Conservation (phyloP, 805 yeast genomes). For the Hanseniaspora guilliermondii region DNA sequence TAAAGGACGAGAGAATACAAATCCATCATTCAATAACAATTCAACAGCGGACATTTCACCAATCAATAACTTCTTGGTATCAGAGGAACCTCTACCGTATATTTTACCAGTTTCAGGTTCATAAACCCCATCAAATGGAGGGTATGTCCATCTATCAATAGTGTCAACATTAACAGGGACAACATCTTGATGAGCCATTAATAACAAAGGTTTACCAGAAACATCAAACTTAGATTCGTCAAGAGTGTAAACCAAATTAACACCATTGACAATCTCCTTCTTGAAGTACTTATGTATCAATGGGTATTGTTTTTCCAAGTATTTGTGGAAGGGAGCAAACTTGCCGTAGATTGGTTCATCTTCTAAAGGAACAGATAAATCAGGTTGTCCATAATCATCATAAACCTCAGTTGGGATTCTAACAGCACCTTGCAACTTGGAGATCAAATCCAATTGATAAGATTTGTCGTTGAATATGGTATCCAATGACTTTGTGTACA, state of each 20-base stretch:
- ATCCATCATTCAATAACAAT: constrained; percentile 31
- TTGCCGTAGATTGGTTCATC: constrained; percentile 15
- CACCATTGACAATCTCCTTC: constrained; percentile 40
- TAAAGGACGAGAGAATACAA: constrained; percentile 40
- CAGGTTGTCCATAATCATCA: constrained; percentile 31
- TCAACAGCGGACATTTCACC: constrained; percentile 47
- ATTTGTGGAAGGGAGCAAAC: constrained; percentile 33
- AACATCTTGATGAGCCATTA: constrained; percentile 62
- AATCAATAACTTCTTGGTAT: constrained; percentile 50
- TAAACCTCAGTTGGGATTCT: constrained; percentile 43
- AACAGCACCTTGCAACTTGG: constrained; percentile 40
- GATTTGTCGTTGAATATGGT: constrained; percentile 14
- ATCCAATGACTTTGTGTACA: constrained; percentile 13
- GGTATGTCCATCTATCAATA: constrained; percentile 41
- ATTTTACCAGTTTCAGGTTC: constrained; percentile 39
- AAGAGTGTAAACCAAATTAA: constrained; percentile 47
- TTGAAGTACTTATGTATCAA: constrained; percentile 31
- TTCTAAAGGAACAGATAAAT: constrained; percentile 14
- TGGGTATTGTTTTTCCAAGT: constrained; percentile 41
- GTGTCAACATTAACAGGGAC: constrained; percentile 56
- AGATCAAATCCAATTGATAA: constrained; percentile 14
- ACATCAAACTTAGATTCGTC: constrained; percentile 19
- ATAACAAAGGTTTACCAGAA: constrained; percentile 40
- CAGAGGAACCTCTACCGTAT: constrained; percentile 56
- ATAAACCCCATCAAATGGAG: constrained; percentile 46